Evolutionary conservation across 495 filamentous ascomycete species (phyloP), one percentile per base, ranked within the genome.

Genomic region (Podospora pseudoanserina): DNA sequence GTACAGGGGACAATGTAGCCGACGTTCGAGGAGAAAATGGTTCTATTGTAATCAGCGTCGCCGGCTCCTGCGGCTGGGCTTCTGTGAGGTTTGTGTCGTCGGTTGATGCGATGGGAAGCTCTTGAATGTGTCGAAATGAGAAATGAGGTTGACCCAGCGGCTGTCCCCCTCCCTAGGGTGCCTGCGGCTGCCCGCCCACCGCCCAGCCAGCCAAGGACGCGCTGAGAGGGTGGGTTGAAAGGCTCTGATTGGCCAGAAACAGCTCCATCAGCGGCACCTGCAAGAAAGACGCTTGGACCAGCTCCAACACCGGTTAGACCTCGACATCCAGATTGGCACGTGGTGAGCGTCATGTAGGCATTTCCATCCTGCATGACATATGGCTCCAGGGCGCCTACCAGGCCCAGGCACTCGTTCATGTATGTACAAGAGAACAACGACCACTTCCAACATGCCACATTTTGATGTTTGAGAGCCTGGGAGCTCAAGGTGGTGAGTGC

Each of bases 1-100:
- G 56, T 75, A 75, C 69, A 74, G 69, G 74, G 67, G 20, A 58
- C 62, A 54, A 39, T 20, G 59, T n/a, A 59, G 64, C 56, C 39
- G 65, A 49, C 30, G 62, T 53, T 44, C 20, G 18, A 30, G 56
- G 67, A 72, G 66, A 68, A 64, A 55, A 67, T 13, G 20, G 4
- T 34, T 70, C 69, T 63, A 67, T 60, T 61, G 59, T 60, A 32
- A 49, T 65, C 60, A 57, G 53, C 16, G 53, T 32, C 59, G 65
- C 64, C 60, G 28, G 53, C 23, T 27, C 16, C 57, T 57, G 63
- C 18, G 13, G 16, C 27, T 54, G 4, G 49, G 65, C 71, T 66
- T 23, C 65, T 54, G 23, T 56, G 67, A 63, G 39, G 55, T 5
- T 32, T 32, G 30, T 32, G 4, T 32, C 30, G 30, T 32, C 59